Conservation (phyloP, 2,329 filamentous ascomycete species). For the Gremmenia infestans region DNA sequence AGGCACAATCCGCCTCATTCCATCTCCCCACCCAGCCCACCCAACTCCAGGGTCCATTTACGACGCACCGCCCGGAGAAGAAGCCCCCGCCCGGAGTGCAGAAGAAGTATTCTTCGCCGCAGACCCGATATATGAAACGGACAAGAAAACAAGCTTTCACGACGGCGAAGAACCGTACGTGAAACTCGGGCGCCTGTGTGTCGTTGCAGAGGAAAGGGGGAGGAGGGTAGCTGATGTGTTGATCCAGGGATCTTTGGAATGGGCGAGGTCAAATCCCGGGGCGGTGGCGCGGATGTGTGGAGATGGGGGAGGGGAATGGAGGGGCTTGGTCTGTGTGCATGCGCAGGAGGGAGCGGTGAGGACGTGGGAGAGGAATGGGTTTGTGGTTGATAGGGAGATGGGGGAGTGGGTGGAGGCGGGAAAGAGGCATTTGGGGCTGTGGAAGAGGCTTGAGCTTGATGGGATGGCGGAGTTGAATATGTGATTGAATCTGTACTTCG, state of each 20-base stretch:
- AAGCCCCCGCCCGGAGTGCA: neutral
- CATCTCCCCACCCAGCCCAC: slow-evolving; percentile 38
- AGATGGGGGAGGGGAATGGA: slow-evolving; percentile 53
- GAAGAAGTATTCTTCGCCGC: neutral
- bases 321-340: slow-evolving; percentile 73
- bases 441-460: slow-evolving; percentile 39
- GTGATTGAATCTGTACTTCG: too few species aligned
- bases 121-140: slow-evolving; percentile 16
- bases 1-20: slow-evolving; percentile 50
- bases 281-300: slow-evolving; percentile 18
- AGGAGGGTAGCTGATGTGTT: slow-evolving; percentile 55
- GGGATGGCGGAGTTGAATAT: too few species aligned
- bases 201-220: slow-evolving; percentile 61
- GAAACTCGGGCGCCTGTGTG: slow-evolving; percentile 70
- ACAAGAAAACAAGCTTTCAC: slow-evolving; percentile 43
- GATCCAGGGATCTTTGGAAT: slow-evolving; percentile 63
- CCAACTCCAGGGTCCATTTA: neutral
- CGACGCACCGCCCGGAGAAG: slow-evolving; percentile 29
- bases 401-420: slow-evolving; percentile 80
- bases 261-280: slow-evolving; percentile 43
- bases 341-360: slow-evolving; percentile 63
- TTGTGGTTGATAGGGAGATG: slow-evolving; percentile 66
- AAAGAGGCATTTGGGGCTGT: slow-evolving; percentile 85
- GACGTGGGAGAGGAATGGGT: slow-evolving; percentile 70
- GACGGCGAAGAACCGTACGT: slow-evolving; percentile 70